Base-by-base conservation (phyloP, 1,284 basidiomycete genomes). In the Cutaneotrichosporon cyanovorans region DNA sequence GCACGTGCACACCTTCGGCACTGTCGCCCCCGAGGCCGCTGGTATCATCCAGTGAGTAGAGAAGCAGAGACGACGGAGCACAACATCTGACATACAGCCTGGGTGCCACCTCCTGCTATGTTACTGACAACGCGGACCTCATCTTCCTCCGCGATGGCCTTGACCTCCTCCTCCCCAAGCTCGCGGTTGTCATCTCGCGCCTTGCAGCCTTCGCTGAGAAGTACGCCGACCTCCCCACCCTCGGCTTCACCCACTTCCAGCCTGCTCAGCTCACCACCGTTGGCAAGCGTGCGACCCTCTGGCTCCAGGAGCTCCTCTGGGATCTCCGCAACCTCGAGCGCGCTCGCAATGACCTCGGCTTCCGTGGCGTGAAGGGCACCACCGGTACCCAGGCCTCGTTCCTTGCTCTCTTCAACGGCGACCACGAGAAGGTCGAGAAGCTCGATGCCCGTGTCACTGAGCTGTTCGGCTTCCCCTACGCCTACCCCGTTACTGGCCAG, bases 201-300 rank as follows among this genome's bases (percentile, higher is more conserved):
- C 80, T 98, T 33, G 77, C 89, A 16, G 67, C 73, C 0, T 98
- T 96, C 56, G 85, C 85, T 42, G 70, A 76, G 46, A 72, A 78
- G 59, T 82, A 91, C 66, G 80, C 80, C 21, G 84, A 80, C 51
- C 79, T 91, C 19, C 88, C 89, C 0, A 87, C 89, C 0, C 79
- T 99, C 35, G 95, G 95, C 1, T 98, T 96, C 76, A 99, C 95
- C 8, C 95, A 99, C 73, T 98, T 95, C 78, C 95, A 99, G 73
- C 92, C 95, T 5, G 95, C 95, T 7, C 95, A 99, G 73, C 76
- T 98, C 45, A 97, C 92, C 1, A 99, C 93, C 0, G 93, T 99
- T 34, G 95, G 95, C n/a, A 99, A 99, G 75, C 81, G 95, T n/a
- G 84, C 90, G 0, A 96, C 91, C 0, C 75, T 98, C 18, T 99